Base-by-base conservation (phyloP, 2,329 filamentous ascomycete species). In the Calonectria fujianensis region DNA sequence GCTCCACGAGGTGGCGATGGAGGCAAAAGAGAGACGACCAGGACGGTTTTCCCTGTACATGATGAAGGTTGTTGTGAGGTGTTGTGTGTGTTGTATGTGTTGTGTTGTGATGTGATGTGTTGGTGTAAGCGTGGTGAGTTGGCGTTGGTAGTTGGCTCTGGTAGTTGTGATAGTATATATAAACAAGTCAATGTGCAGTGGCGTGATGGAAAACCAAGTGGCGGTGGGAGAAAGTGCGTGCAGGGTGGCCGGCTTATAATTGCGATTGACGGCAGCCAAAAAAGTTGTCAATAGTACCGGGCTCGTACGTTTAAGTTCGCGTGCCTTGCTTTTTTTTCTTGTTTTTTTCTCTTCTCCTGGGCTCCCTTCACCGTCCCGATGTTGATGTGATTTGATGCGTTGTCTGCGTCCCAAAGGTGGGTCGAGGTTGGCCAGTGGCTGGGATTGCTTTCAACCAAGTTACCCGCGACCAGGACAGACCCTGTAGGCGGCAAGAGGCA, bases 21-120 rank as follows among this genome's bases (percentile, higher is more conserved):
- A 70, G 39, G 74, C 72, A 14, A 82, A 72, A 61, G 81, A 80
- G 32, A 79, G 73, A 51, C 45, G 66, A 9, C 75, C 73, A 18
- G 78, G 79, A 52, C 45, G 78, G 41, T 79, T 77, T 39, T 81
- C 76, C 29, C 79, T 77, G 69, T 77, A 74, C 79, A 80, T 81
- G 74, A 61, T 73, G 52, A 35, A 20, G 29, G 2, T 61, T 39
- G 32, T 29, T 57, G 18, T 48, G 63, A 48, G 63, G 68, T 50
- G 35, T 68, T 8, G 29, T 74, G 10, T 45, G 29, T 27, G 39
- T 5, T 45, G n/a, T 31, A 2, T 48, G 8, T 18, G 10, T 24
- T 71, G 64, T 16, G 41, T 24, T 24, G 24, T 24, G 24, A 2
- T 48, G 8, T 18, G 10, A 27, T 71, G 57, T 16, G 41, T 29